Percentiles rank a stretch among this genome's conserved stretches.
Conservation (phyloP, 1,284 basidiomycete genomes). For the Puccinia sorghi region DNA sequence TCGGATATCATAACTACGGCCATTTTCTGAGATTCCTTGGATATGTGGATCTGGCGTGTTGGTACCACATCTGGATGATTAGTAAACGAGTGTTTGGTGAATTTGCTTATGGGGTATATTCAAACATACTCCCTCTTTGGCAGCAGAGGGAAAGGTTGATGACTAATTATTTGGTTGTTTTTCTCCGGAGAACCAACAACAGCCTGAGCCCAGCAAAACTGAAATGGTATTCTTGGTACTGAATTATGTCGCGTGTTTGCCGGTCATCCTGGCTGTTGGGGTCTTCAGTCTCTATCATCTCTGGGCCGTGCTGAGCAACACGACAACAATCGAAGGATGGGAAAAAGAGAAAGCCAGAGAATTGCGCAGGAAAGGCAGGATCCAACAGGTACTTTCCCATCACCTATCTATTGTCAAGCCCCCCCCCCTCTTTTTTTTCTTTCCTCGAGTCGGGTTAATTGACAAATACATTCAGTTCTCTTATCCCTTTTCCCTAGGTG, state of each 20-base stretch:
- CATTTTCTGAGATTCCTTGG: conserved; percentile 49
- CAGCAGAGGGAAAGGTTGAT: neutral
- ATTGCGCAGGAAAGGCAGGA: conserved; percentile 42
- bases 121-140: neutral
- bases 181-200: neutral
- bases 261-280: conserved; percentile 48
- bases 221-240: conserved; percentile 45
- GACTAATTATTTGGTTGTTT: neutral
- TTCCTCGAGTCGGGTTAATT: neutral
- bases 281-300: conserved; percentile 48
- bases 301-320: conserved; percentile 40
- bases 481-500: conserved; percentile 57
- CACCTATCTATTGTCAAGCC: no score
- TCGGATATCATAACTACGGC: conserved; percentile 48
- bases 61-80: conserved; percentile 51
- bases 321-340: conserved; percentile 51
- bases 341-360: conserved; percentile 47
- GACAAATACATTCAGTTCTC: conserved; percentile 50
- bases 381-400: conserved; percentile 28
- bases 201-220: conserved; percentile 38
- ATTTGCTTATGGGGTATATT: conserved; percentile 38
- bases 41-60: conserved; percentile 44
- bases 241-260: conserved; percentile 50
- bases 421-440: neutral
- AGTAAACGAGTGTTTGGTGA: conserved; percentile 47